Base-by-base conservation (phyloP, 202 grass and related monocot species). In the Schoenoplectus tabernaemontani region DNA sequence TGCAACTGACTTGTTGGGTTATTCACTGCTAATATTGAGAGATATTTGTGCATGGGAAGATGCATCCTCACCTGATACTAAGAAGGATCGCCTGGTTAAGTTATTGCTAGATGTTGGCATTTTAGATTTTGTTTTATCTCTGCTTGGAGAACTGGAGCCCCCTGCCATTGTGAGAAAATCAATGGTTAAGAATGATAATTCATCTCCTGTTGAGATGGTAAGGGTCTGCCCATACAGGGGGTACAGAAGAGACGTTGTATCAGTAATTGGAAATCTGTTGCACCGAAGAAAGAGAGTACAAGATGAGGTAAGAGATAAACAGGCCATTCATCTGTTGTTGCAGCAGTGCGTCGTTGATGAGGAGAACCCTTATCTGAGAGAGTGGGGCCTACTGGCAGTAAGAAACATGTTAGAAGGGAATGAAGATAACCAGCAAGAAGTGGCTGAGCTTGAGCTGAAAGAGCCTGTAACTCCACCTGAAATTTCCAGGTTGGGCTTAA, bases 281-380 rank as follows among this genome's bases (percentile, higher is more conserved):
- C 85, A 88, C 0, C 38, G 82, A 86, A 89, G 84, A 77, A 95
- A 89, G 79, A 57, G 83, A 59, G 89, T 95, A 24, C 95, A 95
- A 24, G 88, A 91, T 87, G 89, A 95, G 81, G 68, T 90, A 63
- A 95, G 91, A 83, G 63, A 86, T 32, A 84, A 83, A 20, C 71
- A 89, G 30, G 89, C 75, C 20, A 89, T 95, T 54, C 82, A 82
- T 38, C 70, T 98, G n/a, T 80, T 98, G 2, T 77, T 98, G 84
- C 91, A 98, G 74, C 95, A 95, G 17, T 92, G 95, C 46, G 88
- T 98, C 50, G 15, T 98, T 36, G 91, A 98, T 74, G 91, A 98
- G 75, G 91, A 92, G 28, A 98, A 95, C 56, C 89, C 89, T 54
- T 98, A 87, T 57, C 73, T 95, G 78, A 90, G 91, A 84, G 95